Percentiles rank a stretch among this genome's conserved stretches.
Conservation (phyloP, 1,284 basidiomycete species). For the Hemileia vastatrix region DNA sequence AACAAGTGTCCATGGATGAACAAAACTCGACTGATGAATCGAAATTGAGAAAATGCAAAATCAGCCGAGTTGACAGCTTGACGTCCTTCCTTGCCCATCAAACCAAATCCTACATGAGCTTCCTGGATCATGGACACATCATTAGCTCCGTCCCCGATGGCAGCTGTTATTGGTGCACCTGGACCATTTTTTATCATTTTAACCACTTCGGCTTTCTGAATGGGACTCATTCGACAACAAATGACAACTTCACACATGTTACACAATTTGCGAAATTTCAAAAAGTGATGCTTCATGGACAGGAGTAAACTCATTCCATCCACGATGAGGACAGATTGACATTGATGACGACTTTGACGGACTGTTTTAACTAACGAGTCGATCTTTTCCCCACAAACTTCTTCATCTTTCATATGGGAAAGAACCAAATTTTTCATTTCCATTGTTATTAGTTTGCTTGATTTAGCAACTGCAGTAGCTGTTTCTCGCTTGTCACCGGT, state of each 20-base stretch:
- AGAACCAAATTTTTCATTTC: no score
- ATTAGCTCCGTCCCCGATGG: constrained; percentile 94
- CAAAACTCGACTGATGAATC: constrained; percentile 75
- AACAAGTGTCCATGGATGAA: constrained; percentile 98
- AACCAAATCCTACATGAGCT: constrained; percentile 90
- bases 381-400: no score
- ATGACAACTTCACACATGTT: constrained; percentile 88
- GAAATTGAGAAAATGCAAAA: constrained; percentile 92
- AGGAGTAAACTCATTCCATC: no score
- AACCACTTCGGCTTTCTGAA: constrained; percentile 92
- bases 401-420: no score
- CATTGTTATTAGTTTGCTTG: no score
- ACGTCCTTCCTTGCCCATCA: constrained; percentile 86
- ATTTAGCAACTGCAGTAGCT: no score
- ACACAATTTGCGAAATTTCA: no score
- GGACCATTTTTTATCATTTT: constrained; percentile 82
- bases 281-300: no score
- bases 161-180: constrained; percentile 78
- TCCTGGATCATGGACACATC: constrained; percentile 93
- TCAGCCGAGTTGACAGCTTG: constrained; percentile 96
- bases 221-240: constrained; percentile 90
- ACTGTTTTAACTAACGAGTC: no score
- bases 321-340: no score
- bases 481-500: no score
- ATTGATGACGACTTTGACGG: no score